These are phyloP conservation scores for Linanthus parryae DNA, from an alignment of 148 eudicot genomes.

Conservation along the genomic window DNA sequence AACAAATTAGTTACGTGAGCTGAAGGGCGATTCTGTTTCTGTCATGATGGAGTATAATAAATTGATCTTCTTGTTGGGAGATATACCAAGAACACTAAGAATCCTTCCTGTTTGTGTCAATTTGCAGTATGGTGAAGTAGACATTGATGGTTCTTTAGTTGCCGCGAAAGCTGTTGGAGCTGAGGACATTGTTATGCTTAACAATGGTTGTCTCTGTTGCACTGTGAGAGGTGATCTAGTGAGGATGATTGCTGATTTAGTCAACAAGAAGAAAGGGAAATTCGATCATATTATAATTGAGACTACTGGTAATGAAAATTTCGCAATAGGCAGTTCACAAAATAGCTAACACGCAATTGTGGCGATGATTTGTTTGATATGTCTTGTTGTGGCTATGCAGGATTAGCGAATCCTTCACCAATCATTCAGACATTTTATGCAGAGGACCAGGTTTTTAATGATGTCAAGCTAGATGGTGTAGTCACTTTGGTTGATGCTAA, in stretches of 20 bases:
- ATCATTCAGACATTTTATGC: constrained; percentile 99
- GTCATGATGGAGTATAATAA: too few relatives aligned
- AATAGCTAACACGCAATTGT: too few relatives aligned
- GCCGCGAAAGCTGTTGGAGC: constrained; percentile 85
- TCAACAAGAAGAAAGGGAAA: constrained; percentile 70
- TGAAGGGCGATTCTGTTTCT: too few relatives aligned
- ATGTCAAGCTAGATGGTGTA: constrained; percentile 92
- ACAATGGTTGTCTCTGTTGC: constrained; percentile 96
- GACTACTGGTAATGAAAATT: constrained; percentile 65
- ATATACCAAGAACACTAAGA: too few relatives aligned
- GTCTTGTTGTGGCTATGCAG: constrained; percentile 33
- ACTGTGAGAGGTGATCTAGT: constrained; percentile 99
- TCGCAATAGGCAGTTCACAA: too few relatives aligned
- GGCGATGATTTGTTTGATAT: too few relatives aligned
- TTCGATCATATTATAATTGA: constrained; percentile 97
- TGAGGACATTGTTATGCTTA: constrained; percentile 97
- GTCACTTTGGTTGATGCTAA: constrained; percentile 97
- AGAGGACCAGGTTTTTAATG: constrained; percentile 78
- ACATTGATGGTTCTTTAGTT: constrained; percentile 96
- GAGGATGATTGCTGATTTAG: constrained; percentile 87
- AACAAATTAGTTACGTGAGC: too few relatives aligned
- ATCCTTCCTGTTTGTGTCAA: too few relatives aligned
- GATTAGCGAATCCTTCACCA: constrained; percentile 98
- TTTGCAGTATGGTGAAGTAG: constrained; percentile 93
- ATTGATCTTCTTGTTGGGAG: too few relatives aligned